These are phyloP conservation scores for Hippophae rhamnoides DNA, from an alignment of 306 rosid genomes.

Conservation along the genomic window DNA sequence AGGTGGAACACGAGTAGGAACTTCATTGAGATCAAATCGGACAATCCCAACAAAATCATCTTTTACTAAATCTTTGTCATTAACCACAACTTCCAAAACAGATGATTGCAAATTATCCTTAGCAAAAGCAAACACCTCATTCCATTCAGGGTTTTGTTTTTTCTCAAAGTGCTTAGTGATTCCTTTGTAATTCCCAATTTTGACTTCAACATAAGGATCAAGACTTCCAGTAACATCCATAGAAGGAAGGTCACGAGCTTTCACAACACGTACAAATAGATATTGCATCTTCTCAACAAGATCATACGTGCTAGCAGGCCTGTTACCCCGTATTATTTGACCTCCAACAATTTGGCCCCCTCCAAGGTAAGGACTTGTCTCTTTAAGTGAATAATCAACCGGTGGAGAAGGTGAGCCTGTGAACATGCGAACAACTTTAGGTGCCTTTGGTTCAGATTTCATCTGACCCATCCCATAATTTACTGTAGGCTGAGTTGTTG, in stretches of 20 bases:
- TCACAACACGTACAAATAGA: slow-evolving; percentile 78
- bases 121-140: slow-evolving; percentile 78
- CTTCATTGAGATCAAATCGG: slow-evolving; percentile 53
- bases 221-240: slow-evolving; percentile 83
- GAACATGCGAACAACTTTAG: slow-evolving; percentile 32
- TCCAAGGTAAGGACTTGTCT: slow-evolving; percentile 84
- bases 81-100: slow-evolving; percentile 56
- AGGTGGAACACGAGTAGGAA: slow-evolving; percentile 69
- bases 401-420: slow-evolving; percentile 37
- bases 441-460: slow-evolving; percentile 39
- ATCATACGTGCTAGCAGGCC: slow-evolving; percentile 59
- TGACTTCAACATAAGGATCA: slow-evolving; percentile 85
- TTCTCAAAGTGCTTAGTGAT: slow-evolving; percentile 54
- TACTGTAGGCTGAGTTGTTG: slow-evolving; percentile 23
- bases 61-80: slow-evolving; percentile 47
- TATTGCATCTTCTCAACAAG: slow-evolving; percentile 79
- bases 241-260: slow-evolving; percentile 77
- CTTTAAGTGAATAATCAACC: slow-evolving; percentile 48
- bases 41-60: slow-evolving; percentile 72
- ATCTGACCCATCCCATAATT: slow-evolving; percentile 47
- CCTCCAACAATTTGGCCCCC: slow-evolving; percentile 76
- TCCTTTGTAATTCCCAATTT: slow-evolving; percentile 80
- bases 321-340: slow-evolving; percentile 35
- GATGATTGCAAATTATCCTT: slow-evolving; percentile 44
- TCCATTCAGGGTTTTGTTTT: slow-evolving; percentile 76